Evolutionary conservation across 169 alveolate genomes (phyloP).

Genomic region (Fabrea salina): DNA sequence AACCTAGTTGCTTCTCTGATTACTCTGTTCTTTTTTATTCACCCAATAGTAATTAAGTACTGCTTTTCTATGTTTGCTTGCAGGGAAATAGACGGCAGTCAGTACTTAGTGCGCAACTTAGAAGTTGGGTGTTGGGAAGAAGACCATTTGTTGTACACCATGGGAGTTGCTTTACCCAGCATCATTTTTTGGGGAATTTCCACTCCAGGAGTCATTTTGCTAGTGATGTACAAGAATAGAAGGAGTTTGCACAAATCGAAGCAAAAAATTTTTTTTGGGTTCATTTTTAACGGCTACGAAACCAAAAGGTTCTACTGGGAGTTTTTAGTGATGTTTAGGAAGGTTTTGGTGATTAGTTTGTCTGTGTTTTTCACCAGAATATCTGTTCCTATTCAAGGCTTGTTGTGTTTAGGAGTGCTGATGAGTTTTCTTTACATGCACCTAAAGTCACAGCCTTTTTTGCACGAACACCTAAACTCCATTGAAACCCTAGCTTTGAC

Average conservation of each 20-base stretch:
- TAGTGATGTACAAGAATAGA: conserved; percentile 30
- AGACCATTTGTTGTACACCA: conserved; percentile 14
- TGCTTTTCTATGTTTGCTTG: conserved; percentile 27
- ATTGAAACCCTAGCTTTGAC: conserved; percentile 22
- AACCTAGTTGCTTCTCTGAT: conserved; percentile 32
- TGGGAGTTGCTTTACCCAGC: conserved; percentile 33
- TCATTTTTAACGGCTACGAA: conserved; percentile 32
- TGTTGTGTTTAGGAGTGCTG: no score
- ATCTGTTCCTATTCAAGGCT: background rate
- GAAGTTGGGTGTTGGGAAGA: conserved; percentile 15
- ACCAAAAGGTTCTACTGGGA: conserved; percentile 37
- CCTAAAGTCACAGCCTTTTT: conserved; percentile 28
- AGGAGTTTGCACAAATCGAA: background rate
- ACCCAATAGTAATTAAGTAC: conserved; percentile 39
- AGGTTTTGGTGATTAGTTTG: conserved; percentile 19
- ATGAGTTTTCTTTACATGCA: conserved; percentile 29
- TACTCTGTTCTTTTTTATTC: conserved; percentile 46
- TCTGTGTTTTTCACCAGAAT: conserved; percentile 5
- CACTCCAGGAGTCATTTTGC: conserved; percentile 37
- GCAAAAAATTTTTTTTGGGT: conserved; percentile 30
- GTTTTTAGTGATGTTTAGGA: conserved; percentile 33
- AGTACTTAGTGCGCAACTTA: background rate
- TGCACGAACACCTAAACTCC: conserved; percentile 21
- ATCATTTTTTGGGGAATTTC: conserved; percentile 52
- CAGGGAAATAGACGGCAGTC: background rate